phyloP scores from a whole-genome alignment of 1,139 yeast genomes.

The Yamadazyma mexicana region DNA sequence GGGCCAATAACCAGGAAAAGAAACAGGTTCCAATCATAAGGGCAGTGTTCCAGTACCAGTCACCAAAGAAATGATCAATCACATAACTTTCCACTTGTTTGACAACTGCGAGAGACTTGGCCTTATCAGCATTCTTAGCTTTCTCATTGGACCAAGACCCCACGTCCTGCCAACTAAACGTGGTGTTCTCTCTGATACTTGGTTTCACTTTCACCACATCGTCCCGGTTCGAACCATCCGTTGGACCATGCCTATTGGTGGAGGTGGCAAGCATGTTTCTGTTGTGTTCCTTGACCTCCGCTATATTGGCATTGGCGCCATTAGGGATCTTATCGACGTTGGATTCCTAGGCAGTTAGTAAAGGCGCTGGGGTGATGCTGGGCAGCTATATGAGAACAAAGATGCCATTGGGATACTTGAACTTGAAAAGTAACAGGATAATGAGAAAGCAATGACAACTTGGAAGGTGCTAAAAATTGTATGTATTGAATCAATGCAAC shows the following conservation, averaged over 20 bases:
- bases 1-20: constrained; percentile 64
- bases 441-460: too few relatives aligned
- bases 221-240: constrained; percentile 22
- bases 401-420: too few relatives aligned
- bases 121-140: constrained; percentile 27
- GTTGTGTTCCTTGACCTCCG: constrained; percentile 34
- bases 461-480: too few relatives aligned
- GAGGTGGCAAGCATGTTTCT: constrained; percentile 17
- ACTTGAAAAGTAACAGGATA: too few relatives aligned
- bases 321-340: constrained; percentile 16
- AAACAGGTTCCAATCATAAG: constrained; percentile 69
- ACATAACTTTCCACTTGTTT: constrained; percentile 56
- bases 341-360: too few relatives aligned
- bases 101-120: constrained; percentile 22
- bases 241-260: constrained; percentile 18
- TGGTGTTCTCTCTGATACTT: constrained; percentile 29
- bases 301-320: constrained; percentile 22
- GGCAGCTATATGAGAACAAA: too few relatives aligned
- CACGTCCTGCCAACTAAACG: constrained; percentile 43
- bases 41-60: constrained; percentile 69
- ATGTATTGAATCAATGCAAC: too few relatives aligned
- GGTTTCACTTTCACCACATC: constrained; percentile 15
- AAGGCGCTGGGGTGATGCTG: too few relatives aligned
- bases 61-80: constrained; percentile 66
- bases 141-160: constrained; percentile 41